phyloP scores from a whole-genome alignment of 768 basidiomycete genomes.

The Panellus pusillus region DNA sequence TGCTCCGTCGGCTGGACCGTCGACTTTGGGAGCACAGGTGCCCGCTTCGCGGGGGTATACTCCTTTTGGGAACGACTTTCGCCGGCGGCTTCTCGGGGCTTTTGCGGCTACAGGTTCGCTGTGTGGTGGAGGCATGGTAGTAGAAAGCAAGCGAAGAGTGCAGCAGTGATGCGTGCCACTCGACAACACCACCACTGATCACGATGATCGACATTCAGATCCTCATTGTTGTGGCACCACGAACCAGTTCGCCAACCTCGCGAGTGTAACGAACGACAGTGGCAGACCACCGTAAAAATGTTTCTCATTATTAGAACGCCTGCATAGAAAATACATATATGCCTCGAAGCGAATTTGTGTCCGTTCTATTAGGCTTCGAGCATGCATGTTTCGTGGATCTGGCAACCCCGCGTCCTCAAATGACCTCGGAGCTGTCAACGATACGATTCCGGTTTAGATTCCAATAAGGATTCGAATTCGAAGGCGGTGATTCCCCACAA shows the following conservation, averaged over 20 bases:
- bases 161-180: no score
- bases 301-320: no score
- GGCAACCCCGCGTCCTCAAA: not conserved
- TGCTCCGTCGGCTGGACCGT: conserved; percentile 38
- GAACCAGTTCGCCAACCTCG: no score
- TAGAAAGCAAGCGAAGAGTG: conserved; percentile 2
- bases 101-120: conserved; percentile 11
- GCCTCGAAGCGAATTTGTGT: not conserved
- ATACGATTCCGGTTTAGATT: no score
- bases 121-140: conserved; percentile 5
- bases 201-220: no score
- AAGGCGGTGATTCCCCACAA: no score
- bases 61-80: conserved; percentile 27
- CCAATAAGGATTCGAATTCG: no score
- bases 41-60: conserved; percentile 15
- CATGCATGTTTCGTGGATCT: not conserved
- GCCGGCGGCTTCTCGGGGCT: conserved; percentile 21
- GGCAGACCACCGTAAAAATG: no score
- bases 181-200: no score
- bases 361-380: not conserved
- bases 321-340: conserved; percentile 7
- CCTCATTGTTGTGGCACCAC: no score
- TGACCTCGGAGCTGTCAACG: no score
- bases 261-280: no score
- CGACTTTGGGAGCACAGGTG: conserved; percentile 23